Evolutionary conservation across 352 stramenopile genomes (phyloP), one percentile per base, ranked within the genome.

Genomic region (Pythium aquatile): DNA sequence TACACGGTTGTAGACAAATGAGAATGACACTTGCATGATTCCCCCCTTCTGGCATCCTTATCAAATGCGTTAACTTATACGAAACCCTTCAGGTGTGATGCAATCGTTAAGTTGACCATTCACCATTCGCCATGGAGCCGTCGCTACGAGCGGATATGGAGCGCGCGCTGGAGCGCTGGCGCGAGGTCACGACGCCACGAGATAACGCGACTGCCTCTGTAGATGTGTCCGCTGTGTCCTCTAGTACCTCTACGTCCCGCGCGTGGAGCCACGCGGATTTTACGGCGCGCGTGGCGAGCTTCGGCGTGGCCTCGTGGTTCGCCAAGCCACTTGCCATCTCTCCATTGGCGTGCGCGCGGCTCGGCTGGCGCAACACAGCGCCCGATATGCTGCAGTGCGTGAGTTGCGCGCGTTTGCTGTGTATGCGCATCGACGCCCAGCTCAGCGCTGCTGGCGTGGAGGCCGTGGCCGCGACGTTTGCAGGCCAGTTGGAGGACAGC

Each of bases 241-340:
- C 53, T 28, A 5, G 33, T 30, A 35, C 8, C 17, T 10, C 24
- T 26, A 5, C 55, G 11, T 83, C 76, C 58, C 75, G 72, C 14
- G 77, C 82, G 8, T 89, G 77, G 76, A 73, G 76, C 61, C 77
- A 80, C 47, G 58, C 42, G 11, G 69, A 77, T 42, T 91, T 91
- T 62, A 40, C 85, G 37, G 28, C 33, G 11, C 82, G 82, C 63
- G 75, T 85, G 20, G 68, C 68, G 54, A 89, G 64, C 53, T 91
- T 88, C 61, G 67, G 60, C 28, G 79, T 85, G 48, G 77, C 54
- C 39, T 80, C 68, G 40, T 91, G 82, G 82, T 88, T 88, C 33
- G 82, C 78, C 17, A 91, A 91, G 47, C 82, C 79, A 32, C 66
- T 68, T 1, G 30, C 35, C 13, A 81, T 91, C 58, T 76, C 55